Conservation (phyloP, 179 eudicot genomes). For the Carnegiea gigantea region DNA sequence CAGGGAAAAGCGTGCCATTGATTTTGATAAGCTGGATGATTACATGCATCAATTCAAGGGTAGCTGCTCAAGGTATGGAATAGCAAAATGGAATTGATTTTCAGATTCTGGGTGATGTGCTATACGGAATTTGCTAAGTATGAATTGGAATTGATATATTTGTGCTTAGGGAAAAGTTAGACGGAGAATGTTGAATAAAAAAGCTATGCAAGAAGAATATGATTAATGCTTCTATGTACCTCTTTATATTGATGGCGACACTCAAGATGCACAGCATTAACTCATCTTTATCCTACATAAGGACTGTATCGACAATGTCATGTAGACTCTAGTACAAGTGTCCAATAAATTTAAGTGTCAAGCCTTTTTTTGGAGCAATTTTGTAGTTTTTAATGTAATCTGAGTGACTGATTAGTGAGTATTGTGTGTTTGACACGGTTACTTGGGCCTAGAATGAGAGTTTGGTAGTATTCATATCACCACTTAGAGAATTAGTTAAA, state of each 20-base stretch:
- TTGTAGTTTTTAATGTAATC: too few relatives aligned
- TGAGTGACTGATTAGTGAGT: too few relatives aligned
- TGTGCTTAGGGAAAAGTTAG: not conserved
- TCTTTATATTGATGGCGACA: not conserved
- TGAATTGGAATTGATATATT: not conserved
- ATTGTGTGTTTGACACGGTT: not conserved
- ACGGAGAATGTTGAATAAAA: not conserved
- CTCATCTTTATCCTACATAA: not conserved
- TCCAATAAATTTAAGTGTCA: too few relatives aligned
- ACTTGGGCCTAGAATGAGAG: not conserved
- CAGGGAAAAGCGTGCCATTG: conserved; percentile 51
- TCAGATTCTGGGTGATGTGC: not conserved
- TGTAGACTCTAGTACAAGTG: too few relatives aligned
- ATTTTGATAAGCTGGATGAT: conserved; percentile 63
- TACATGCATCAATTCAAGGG: conserved; percentile 85
- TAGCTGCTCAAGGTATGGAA: conserved; percentile 74
- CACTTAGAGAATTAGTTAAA: not conserved
- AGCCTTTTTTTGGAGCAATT: too few relatives aligned
- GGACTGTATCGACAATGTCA: too few relatives aligned
- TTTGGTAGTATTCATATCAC: not conserved
- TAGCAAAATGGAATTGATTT: not conserved
- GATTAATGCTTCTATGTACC: not conserved
- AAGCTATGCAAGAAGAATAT: not conserved
- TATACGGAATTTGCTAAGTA: not conserved
- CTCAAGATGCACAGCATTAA: not conserved